phyloP scores from a whole-genome alignment of 768 basidiomycete species.

The Kwoniella europaea region DNA sequence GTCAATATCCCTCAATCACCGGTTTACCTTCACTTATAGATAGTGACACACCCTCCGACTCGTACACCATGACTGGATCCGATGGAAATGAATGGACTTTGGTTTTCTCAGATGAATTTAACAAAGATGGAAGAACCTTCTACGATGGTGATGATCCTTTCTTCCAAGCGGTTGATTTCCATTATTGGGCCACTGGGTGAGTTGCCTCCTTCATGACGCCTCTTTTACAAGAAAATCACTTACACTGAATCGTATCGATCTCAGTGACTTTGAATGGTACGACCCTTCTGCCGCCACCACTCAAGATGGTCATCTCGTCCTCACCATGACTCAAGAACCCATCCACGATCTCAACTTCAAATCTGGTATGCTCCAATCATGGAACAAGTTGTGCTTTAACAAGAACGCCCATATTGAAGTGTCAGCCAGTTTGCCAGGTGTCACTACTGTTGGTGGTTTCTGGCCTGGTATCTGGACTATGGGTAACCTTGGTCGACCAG shows the following conservation, averaged over 20 bases:
- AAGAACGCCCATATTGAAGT: conserved; percentile 76
- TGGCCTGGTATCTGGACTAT: conserved; percentile 67
- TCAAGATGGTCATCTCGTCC: conserved; percentile 71
- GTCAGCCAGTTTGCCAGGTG: conserved; percentile 59
- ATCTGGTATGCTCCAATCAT: conserved; percentile 58
- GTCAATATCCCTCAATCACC: conserved; percentile 65
- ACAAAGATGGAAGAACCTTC: conserved; percentile 76
- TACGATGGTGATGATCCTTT: conserved; percentile 82
- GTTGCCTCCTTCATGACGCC: conserved; percentile 14
- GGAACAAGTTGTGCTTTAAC: conserved; percentile 93
- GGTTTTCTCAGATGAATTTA: conserved; percentile 89
- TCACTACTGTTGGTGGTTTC: conserved; percentile 54
- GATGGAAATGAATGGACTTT: conserved; percentile 67
- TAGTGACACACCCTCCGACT: conserved; percentile 67
- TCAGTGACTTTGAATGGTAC: conserved; percentile 74
- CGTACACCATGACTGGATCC: conserved; percentile 63
- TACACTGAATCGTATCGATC: background rate
- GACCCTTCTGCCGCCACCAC: conserved; percentile 76
- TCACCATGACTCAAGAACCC: conserved; percentile 70
- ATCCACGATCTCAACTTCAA: conserved; percentile 74
- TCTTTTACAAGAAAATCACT: background rate
- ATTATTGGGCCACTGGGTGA: conserved; percentile 57
- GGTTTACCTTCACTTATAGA: conserved; percentile 72
- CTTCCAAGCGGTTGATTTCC: conserved; percentile 59
- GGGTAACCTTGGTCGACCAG: conserved; percentile 84